These are phyloP conservation scores for Lentinula boryana DNA, from an alignment of 768 basidiomycete species.

Conservation along the genomic window DNA sequence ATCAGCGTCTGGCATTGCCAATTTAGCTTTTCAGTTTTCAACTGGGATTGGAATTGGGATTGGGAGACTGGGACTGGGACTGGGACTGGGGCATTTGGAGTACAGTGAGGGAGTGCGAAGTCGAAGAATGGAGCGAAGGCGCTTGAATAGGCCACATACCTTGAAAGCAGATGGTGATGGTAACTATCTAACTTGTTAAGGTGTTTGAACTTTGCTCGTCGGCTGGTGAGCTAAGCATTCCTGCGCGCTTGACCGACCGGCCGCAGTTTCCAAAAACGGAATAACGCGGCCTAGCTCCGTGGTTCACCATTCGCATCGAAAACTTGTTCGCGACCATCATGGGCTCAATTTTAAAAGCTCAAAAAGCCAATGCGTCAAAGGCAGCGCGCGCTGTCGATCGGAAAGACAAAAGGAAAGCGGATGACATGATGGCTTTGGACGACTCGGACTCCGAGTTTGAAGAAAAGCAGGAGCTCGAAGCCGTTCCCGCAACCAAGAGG, in stretches of 20 bases:
- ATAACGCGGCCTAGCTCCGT: not conserved
- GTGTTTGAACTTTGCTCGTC: not conserved
- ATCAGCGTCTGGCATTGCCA: slow-evolving; percentile 84
- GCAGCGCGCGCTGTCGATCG: slow-evolving; percentile 15
- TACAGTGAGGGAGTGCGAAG: not conserved
- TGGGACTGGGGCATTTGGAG: not conserved
- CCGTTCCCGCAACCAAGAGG: slow-evolving; percentile 33
- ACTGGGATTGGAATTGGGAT: slow-evolving; percentile 3
- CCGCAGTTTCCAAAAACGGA: no score
- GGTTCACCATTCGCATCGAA: not conserved
- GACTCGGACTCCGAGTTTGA: slow-evolving; percentile 13
- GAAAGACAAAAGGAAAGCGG: slow-evolving; percentile 62
- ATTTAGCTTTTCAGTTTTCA: slow-evolving; percentile 32
- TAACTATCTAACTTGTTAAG: not conserved
- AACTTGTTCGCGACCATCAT: slow-evolving; percentile 25
- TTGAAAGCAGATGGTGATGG: not conserved
- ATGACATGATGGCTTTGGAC: slow-evolving; percentile 32
- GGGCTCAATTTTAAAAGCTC: slow-evolving; percentile 61
- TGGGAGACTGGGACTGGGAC: not conserved
- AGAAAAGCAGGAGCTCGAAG: slow-evolving; percentile 34
- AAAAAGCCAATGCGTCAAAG: slow-evolving; percentile 50
- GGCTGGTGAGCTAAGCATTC: not conserved
- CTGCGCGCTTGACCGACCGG: not conserved
- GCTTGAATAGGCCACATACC: slow-evolving; percentile 1
- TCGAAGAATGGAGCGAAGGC: not conserved